phyloP scores from a whole-genome alignment of 192 early-diverging fungal species.

The Lunasporangiospora selenospora region DNA sequence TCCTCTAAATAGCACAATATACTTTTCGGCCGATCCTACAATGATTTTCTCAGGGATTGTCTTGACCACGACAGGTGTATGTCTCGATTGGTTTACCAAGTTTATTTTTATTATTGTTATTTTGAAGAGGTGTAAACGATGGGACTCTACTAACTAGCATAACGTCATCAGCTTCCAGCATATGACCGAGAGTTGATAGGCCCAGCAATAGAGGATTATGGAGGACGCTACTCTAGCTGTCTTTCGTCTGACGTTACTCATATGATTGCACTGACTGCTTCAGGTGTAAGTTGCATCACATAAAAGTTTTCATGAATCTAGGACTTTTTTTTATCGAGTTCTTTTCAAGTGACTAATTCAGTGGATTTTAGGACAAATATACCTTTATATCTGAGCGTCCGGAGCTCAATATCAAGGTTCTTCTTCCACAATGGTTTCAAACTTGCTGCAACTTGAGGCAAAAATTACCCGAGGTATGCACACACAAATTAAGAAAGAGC shows the following conservation, averaged over 20 bases:
- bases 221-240: conserved; percentile 4
- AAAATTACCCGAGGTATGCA: conserved; percentile 56
- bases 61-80: conserved; percentile 30
- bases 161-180: conserved; percentile 11
- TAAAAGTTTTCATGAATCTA: neutral
- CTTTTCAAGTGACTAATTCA: neutral
- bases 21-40: conserved; percentile 30
- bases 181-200: conserved; percentile 27
- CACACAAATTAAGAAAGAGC: conserved; percentile 12
- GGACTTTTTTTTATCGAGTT: neutral
- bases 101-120: neutral
- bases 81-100: neutral
- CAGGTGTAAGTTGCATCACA: conserved; percentile 17
- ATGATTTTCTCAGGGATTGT: conserved; percentile 40
- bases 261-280: conserved; percentile 15
- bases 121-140: neutral
- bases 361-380: conserved; percentile 47
- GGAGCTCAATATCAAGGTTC: conserved; percentile 58
- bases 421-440: conserved; percentile 82
- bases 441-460: conserved; percentile 63
- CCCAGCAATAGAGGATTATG: conserved; percentile 18
- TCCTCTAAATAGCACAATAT: no score
- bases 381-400: conserved; percentile 49
- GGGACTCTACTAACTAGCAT: neutral
- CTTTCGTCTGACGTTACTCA: conserved; percentile 16